Evolutionary conservation across 139 green algal genomes (phyloP).

Genomic region (Volvox reticuliferus): DNA sequence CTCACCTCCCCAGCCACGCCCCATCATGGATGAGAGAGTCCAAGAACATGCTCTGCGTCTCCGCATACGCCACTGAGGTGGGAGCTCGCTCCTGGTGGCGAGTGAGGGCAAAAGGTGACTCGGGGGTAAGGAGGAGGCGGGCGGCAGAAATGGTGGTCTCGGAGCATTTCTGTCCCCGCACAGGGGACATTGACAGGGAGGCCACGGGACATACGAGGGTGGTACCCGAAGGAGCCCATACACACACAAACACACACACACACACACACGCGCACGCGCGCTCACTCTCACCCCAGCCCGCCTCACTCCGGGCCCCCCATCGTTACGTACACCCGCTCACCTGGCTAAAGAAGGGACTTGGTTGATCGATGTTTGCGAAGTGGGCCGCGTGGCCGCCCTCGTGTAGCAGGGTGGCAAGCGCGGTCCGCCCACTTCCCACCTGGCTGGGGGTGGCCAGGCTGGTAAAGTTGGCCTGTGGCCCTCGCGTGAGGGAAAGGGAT

Average conservation of each 20-base stretch:
- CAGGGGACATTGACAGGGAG: no score
- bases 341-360: conserved; percentile 84
- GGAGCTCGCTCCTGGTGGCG: conserved; percentile 67
- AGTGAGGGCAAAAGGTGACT: not conserved
- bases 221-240: no score
- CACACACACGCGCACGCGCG: not conserved
- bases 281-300: not conserved
- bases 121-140: not conserved
- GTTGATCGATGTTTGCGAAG: conserved; percentile 86
- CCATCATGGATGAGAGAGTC: conserved; percentile 78
- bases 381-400: conserved; percentile 73
- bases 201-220: no score
- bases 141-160: no score
- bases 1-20: conserved; percentile 82
- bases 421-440: conserved; percentile 67
- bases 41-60: conserved; percentile 82
- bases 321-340: conserved; percentile 45
- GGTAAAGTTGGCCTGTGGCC: conserved; percentile 84
- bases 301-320: not conserved
- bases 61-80: conserved; percentile 83
- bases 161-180: no score
- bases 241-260: not conserved
- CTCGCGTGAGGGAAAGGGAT: not conserved
- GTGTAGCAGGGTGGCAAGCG: conserved; percentile 88
- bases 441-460: conserved; percentile 80